Base-by-base conservation (phyloP, 2,329 filamentous ascomycete species). In the Westerdykella ornata region DNA sequence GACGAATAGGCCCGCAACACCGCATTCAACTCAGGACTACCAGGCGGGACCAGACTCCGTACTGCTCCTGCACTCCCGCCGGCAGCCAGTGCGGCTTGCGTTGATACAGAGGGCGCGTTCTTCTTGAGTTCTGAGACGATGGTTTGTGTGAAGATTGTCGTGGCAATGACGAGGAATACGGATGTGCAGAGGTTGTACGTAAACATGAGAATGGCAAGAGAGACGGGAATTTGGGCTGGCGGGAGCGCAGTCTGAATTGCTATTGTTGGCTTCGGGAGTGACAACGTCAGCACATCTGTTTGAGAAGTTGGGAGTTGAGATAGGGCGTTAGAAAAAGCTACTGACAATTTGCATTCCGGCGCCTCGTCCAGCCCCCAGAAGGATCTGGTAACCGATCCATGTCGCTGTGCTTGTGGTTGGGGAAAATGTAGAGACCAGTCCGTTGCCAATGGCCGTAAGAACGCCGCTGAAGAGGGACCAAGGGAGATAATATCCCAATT, bases 391-490 rank as follows among this genome's bases (percentile, higher is more conserved):
- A 2, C 56, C 53, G 30, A 62, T 49, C 58, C 61, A 63, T 28
- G 55, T 48, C 2, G 46, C 51, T 5, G 51, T 49, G 14, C 45
- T 52, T 2, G 63, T 67, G 17, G 57, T 43, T 19, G 57, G 51
- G 2, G 52, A 54, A 37, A 69, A 65, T 5, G 66, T 70, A 1
- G 66, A 60, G 3, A 72, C 44, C 1, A 73, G 57, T 3, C 68
- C 70, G 6, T 62, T 59, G 12, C 67, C 68, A 26, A 71, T 60
- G 2, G 67, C 49, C 41, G 63, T 59, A 9, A 69, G 32, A 1
- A 51, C 45, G 13, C 50, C 51, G 3, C 65, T 54, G 1, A 48
- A 43, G 1, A 68, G 18, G 2, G 56, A 49, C 51, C 52, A 62
- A 2, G 59, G 60, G 9, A 59, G 50, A 35, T 62, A 62, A 29